phyloP scores from a whole-genome alignment of 2,329 filamentous ascomycete species.

The Fonsecaea nubica region DNA sequence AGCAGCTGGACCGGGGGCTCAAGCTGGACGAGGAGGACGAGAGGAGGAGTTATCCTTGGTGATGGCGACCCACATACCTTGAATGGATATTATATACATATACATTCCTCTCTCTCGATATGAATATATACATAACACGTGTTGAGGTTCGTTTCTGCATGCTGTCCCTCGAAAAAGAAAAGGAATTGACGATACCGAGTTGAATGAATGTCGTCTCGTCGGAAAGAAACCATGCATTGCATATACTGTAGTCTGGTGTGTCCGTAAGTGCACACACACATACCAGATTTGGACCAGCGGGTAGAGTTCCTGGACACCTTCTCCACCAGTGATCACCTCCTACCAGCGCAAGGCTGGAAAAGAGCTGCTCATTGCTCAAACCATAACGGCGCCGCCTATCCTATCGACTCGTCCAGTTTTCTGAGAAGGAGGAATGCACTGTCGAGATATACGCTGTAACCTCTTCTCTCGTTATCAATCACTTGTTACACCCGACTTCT shows the following conservation, averaged over 20 bases:
- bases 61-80: constrained; percentile 6
- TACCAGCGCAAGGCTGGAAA: no score
- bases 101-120: background rate
- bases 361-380: background rate
- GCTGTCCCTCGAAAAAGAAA: no score
- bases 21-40: constrained; percentile 68
- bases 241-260: no score
- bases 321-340: no score
- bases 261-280: no score
- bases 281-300: no score
- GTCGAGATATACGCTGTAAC: background rate
- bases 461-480: background rate
- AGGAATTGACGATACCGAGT: no score
- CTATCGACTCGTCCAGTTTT: background rate
- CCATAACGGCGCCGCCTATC: background rate
- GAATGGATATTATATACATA: background rate
- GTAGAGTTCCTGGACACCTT: no score
- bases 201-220: no score
- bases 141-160: no score
- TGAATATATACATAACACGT: no score
- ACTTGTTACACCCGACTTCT: constrained; percentile 27
- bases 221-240: no score
- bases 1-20: constrained; percentile 73
- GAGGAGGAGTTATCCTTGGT: constrained; percentile 67
- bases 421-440: background rate